phyloP scores from a whole-genome alignment of 1,284 basidiomycete genomes.

The Pseudozyma flocculosa region DNA sequence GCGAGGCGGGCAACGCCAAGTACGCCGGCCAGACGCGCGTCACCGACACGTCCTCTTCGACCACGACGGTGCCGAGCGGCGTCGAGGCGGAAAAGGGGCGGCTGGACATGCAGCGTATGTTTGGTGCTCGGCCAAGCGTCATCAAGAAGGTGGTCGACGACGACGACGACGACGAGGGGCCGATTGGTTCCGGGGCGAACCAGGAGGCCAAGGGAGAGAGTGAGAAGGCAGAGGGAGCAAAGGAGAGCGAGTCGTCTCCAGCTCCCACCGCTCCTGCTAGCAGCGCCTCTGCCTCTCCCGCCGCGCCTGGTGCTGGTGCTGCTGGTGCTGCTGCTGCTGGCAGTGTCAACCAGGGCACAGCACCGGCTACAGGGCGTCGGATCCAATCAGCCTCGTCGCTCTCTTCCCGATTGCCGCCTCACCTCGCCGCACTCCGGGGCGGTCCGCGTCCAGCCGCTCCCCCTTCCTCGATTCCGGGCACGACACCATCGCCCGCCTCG shows the following conservation, averaged over 20 bases:
- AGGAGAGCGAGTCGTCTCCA: no score
- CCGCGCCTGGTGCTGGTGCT: no score
- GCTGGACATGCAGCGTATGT: background rate
- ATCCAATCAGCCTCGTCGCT: conserved; percentile 43
- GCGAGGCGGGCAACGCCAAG: conserved; percentile 17
- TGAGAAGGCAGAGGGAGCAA: no score
- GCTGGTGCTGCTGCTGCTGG: no score
- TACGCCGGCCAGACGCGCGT: conserved; percentile 1
- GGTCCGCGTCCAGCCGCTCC: conserved; percentile 6
- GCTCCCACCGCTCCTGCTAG: no score
- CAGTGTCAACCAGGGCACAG: no score
- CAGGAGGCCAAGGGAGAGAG: no score
- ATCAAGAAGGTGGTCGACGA: background rate
- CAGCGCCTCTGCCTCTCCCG: no score
- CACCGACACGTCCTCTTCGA: conserved; percentile 1
- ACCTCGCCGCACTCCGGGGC: conserved; percentile 43
- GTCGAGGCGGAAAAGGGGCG: background rate
- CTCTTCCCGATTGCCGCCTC: conserved; percentile 38
- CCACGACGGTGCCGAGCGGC: background rate
- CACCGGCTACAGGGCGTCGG: conserved; percentile 1
- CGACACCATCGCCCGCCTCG: no score
- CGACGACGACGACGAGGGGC: background rate
- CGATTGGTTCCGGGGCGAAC: no score
- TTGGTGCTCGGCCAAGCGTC: conserved; percentile 1
- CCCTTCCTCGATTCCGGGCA: background rate